Evolutionary conservation across 2,329 filamentous ascomycete genomes (phyloP).

Genomic region (Aspergillus unguis): DNA sequence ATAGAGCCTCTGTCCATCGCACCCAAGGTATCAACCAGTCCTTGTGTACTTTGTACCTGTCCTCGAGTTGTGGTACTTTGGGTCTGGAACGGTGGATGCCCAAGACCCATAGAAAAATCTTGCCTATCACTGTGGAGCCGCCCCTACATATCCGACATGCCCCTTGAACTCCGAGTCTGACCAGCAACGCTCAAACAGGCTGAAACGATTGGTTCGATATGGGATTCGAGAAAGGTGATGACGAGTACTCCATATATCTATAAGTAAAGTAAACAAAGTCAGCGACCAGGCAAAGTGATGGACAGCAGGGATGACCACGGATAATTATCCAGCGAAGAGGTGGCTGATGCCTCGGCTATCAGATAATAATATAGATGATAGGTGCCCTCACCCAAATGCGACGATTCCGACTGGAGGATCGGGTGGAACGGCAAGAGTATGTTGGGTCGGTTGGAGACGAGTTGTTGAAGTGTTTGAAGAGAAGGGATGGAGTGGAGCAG

Average conservation of each 20-base stretch:
- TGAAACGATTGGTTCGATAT: too few species aligned
- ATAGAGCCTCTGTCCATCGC: too few species aligned
- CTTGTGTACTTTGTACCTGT: background rate
- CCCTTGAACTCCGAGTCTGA: too few species aligned
- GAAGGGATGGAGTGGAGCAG: too few species aligned
- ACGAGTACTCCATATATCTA: too few species aligned
- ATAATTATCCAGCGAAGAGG: constrained; percentile 9
- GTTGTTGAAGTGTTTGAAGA: too few species aligned
- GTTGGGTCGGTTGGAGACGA: too few species aligned
- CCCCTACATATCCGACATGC: too few species aligned
- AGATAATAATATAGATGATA: background rate
- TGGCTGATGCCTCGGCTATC: constrained; percentile 6
- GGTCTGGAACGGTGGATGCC: background rate
- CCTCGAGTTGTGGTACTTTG: background rate
- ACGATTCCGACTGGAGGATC: background rate
- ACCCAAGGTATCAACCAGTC: too few species aligned
- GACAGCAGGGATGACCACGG: background rate
- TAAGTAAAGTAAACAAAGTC: too few species aligned
- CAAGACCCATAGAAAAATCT: background rate
- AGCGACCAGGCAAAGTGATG: background rate
- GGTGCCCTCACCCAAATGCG: background rate
- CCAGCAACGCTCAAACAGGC: too few species aligned
- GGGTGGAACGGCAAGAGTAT: constrained; percentile 2
- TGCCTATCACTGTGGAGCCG: background rate
- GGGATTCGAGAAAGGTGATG: too few species aligned